Evolutionary conservation across 208 protist genomes (phyloP).

Genomic region (Wallacemonas sp.): DNA sequence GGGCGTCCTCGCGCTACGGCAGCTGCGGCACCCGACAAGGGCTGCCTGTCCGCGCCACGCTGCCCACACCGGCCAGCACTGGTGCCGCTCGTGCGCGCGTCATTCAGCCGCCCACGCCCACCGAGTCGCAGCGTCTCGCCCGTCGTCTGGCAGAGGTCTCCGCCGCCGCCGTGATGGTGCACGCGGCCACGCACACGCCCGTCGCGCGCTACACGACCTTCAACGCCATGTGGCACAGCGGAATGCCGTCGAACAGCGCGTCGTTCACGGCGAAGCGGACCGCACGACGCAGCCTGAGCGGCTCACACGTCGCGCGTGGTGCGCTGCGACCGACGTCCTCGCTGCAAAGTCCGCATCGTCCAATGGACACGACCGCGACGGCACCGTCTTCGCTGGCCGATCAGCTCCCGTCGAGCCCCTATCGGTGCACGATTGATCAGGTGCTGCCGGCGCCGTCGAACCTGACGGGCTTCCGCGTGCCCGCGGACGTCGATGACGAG

Average conservation of each 20-base stretch:
- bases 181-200: constrained; percentile 2
- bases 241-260: neutral
- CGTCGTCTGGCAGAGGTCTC: constrained; percentile 12
- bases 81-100: neutral
- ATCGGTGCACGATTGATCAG: constrained; percentile 19
- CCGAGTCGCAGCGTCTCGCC: neutral
- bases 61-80: neutral
- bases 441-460: constrained; percentile 22
- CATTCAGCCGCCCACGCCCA: constrained; percentile 6
- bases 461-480: constrained; percentile 5
- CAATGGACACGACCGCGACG: neutral
- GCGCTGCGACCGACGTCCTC: neutral
- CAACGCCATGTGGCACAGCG: constrained; percentile 7
- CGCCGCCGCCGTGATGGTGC: neutral
- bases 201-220: constrained; percentile 7
- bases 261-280: too few relatives aligned
- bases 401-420: constrained; percentile 13
- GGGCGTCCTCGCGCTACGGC: constrained; percentile 5
- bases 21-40: neutral
- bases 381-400: neutral
- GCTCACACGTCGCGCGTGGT: constrained; percentile 4
- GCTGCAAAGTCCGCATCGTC: neutral
- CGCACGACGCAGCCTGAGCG: neutral
- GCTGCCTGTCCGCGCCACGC: neutral
- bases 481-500: constrained; percentile 1